A percentile compares a stretch with the other conserved stretches of the same genome.
Evolutionary conservation across 352 stramenopile species (phyloP).

Genomic region (Globisporangium paroecandrum): DNA sequence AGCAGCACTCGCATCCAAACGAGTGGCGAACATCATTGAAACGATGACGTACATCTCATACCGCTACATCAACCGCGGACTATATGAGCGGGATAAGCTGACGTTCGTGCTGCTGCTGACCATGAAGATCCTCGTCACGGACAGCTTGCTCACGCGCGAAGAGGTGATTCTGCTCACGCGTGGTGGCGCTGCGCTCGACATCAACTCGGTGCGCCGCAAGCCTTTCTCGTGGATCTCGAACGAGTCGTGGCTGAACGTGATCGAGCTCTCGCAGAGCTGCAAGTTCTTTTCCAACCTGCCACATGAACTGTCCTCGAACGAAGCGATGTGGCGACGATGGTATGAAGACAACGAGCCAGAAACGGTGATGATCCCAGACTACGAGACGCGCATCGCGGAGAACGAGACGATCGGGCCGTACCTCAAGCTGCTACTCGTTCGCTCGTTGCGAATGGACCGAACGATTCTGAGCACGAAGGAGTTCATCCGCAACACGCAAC

Average conservation of each 20-base stretch:
- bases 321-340: conserved; percentile 96
- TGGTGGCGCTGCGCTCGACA: conserved; percentile 95
- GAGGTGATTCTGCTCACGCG: conserved; percentile 96
- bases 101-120: conserved; percentile 97
- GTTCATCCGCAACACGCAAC: conserved; percentile 95
- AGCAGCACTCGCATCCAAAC: conserved; percentile 95
- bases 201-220: conserved; percentile 95
- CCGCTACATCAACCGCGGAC: conserved; percentile 97
- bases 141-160: conserved; percentile 88
- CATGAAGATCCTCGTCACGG: conserved; percentile 97
- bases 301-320: conserved; percentile 95
- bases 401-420: conserved; percentile 95
- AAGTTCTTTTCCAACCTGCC: conserved; percentile 97
- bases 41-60: conserved; percentile 99
- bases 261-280: conserved; percentile 93
- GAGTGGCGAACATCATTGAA: conserved; percentile 98
- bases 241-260: conserved; percentile 96
- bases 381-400: conserved; percentile 91
- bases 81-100: conserved; percentile 98
- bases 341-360: conserved; percentile 98
- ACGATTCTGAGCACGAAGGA: conserved; percentile 97
- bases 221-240: conserved; percentile 98
- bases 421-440: conserved; percentile 96
- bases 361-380: conserved; percentile 94
- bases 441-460: conserved; percentile 96